Conservation (phyloP, 495 filamentous ascomycete species). For the Talaromyces nanjingensis region DNA sequence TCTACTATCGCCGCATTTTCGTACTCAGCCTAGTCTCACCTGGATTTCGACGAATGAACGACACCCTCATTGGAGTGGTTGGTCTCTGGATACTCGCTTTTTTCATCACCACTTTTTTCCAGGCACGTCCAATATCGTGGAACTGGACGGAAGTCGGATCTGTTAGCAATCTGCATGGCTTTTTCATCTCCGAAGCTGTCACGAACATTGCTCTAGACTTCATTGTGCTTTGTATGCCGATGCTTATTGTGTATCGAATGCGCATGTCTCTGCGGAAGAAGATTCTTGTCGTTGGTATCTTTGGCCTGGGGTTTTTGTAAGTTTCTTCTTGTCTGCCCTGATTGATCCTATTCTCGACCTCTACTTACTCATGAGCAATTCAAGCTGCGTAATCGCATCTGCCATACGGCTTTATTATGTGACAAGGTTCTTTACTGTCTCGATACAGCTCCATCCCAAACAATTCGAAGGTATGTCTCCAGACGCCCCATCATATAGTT, state of each 20-base stretch:
- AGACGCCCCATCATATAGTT: not conserved
- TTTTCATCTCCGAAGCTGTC: not conserved
- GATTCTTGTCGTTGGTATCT: not conserved
- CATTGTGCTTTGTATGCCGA: not conserved
- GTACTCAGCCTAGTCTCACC: not conserved
- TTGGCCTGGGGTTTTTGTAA: not conserved
- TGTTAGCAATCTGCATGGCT: not conserved
- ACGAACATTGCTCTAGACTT: not conserved
- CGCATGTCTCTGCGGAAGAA: not conserved
- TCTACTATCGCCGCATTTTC: not conserved
- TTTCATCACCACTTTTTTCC: not conserved
- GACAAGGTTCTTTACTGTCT: not conserved
- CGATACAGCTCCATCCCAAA: not conserved
- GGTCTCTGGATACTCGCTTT: not conserved
- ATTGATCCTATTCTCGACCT: not conserved
- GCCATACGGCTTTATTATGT: not conserved
- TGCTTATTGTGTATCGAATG: not conserved
- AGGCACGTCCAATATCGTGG: not conserved
- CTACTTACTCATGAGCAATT: not conserved
- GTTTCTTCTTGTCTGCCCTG: not conserved
- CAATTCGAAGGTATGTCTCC: not conserved
- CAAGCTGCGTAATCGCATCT: not conserved
- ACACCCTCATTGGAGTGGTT: not conserved
- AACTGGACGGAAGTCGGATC: not conserved
- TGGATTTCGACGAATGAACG: not conserved